These are phyloP conservation scores for Neopestalotiopsis sp. DNA, from an alignment of 2,329 filamentous ascomycete genomes.

Conservation along the genomic window DNA sequence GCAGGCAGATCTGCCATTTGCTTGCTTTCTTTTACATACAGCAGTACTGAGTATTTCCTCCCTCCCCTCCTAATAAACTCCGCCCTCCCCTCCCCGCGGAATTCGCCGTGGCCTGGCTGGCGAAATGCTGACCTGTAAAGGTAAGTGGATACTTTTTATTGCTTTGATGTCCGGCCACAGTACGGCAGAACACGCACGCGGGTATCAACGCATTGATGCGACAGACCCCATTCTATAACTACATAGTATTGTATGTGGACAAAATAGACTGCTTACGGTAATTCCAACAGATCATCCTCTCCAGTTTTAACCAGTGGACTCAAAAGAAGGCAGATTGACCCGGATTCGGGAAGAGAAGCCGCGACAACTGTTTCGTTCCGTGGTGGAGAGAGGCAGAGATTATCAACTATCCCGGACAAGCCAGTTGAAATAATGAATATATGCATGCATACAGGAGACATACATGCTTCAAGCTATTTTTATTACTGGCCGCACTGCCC, in stretches of 20 bases:
- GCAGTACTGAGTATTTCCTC: not conserved
- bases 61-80: not conserved
- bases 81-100: not conserved
- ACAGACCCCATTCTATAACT: too few species aligned
- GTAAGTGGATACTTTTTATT: constrained; percentile 10
- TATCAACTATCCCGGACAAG: too few species aligned
- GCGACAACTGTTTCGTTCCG: not conserved
- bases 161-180: constrained; percentile 1
- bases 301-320: too few species aligned
- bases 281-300: too few species aligned
- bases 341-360: not conserved
- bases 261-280: too few species aligned
- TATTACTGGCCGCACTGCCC: too few species aligned
- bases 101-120: not conserved
- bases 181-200: not conserved
- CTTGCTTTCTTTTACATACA: not conserved
- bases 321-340: too few species aligned
- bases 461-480: too few species aligned
- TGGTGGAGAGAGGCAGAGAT: not conserved
- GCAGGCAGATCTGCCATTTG: not conserved
- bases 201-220: too few species aligned
- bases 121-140: constrained; percentile 11
- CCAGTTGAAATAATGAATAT: too few species aligned
- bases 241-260: too few species aligned
- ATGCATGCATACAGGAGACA: too few species aligned